Evolutionary conservation across 305 asterid genomes (phyloP).

Genomic region (Ilex paraguariensis): DNA sequence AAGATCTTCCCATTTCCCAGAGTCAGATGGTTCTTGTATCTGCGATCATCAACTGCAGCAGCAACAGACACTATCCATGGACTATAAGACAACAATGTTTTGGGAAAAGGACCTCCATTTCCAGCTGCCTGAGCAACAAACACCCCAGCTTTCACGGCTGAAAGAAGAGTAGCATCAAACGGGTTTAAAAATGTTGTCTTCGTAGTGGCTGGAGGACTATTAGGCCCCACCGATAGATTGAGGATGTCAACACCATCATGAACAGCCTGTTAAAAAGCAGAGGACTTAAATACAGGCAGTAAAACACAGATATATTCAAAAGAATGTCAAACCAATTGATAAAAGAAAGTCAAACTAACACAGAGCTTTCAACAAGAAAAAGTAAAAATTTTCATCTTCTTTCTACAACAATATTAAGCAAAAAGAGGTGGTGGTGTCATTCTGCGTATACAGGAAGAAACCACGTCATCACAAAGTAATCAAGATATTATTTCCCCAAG

Average conservation of each 20-base stretch:
- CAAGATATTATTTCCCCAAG: too few species aligned
- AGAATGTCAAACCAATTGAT: too few species aligned
- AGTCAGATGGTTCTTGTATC: conserved; percentile 88
- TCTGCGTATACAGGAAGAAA: too few species aligned
- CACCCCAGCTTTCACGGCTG: conserved; percentile 96
- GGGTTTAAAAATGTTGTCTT: conserved; percentile 93
- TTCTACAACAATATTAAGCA: too few species aligned
- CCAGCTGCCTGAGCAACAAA: conserved; percentile 99
- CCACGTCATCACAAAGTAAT: too few species aligned
- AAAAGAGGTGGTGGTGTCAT: too few species aligned
- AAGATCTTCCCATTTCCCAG: conserved; percentile 86
- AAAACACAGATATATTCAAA: too few species aligned
- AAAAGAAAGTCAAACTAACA: too few species aligned
- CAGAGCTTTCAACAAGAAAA: background rate
- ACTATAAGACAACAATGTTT: conserved; percentile 86
- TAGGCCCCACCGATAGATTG: conserved; percentile 96
- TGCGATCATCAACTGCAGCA: conserved; percentile 96
- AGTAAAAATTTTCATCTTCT: too few species aligned
- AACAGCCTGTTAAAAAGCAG: conserved; percentile 65
- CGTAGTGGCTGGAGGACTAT: conserved; percentile 91
- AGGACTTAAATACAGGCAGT: background rate
- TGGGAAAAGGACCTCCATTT: conserved; percentile 97
- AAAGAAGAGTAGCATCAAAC: conserved; percentile 89
- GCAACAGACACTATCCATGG: conserved; percentile 98
- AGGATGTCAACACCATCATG: conserved; percentile 96